Evolutionary conservation across 805 yeast genomes (phyloP).

Genomic region (Saccharomycopsis oosterbeekiorum): DNA sequence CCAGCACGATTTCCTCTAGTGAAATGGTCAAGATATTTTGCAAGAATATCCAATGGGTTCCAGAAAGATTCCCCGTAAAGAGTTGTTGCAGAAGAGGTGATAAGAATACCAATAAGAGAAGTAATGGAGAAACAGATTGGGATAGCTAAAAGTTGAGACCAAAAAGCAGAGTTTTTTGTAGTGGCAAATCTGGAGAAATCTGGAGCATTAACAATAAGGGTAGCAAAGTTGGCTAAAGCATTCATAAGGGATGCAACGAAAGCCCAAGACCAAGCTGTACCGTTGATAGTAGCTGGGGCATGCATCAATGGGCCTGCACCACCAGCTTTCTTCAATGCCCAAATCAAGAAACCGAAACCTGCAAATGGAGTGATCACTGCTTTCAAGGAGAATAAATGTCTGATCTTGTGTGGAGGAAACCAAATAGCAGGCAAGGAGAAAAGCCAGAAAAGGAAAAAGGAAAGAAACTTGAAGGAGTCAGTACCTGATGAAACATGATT

Average conservation of each 20-base stretch:
- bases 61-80: conserved; percentile 65
- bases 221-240: conserved; percentile 76
- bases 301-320: conserved; percentile 70
- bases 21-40: conserved; percentile 46
- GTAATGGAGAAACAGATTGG: conserved; percentile 75
- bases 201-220: conserved; percentile 81
- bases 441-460: conserved; percentile 77
- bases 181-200: conserved; percentile 81
- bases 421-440: conserved; percentile 70
- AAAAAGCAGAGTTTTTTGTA: conserved; percentile 39
- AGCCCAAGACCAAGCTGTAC: conserved; percentile 70
- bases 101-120: conserved; percentile 75
- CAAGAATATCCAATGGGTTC: conserved; percentile 76
- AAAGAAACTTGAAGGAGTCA: conserved; percentile 61
- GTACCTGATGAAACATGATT: conserved; percentile 54
- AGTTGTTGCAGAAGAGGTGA: conserved; percentile 65
- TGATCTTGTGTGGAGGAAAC: conserved; percentile 71
- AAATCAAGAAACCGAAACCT: conserved; percentile 70
- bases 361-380: conserved; percentile 74
- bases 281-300: conserved; percentile 41
- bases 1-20: conserved; percentile 64
- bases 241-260: conserved; percentile 72
- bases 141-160: conserved; percentile 54
- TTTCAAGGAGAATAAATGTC: conserved; percentile 78
- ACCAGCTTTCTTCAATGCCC: conserved; percentile 74